Evolutionary conservation across 768 basidiomycete species (phyloP).

Genomic region (Tremella fuciformis): DNA sequence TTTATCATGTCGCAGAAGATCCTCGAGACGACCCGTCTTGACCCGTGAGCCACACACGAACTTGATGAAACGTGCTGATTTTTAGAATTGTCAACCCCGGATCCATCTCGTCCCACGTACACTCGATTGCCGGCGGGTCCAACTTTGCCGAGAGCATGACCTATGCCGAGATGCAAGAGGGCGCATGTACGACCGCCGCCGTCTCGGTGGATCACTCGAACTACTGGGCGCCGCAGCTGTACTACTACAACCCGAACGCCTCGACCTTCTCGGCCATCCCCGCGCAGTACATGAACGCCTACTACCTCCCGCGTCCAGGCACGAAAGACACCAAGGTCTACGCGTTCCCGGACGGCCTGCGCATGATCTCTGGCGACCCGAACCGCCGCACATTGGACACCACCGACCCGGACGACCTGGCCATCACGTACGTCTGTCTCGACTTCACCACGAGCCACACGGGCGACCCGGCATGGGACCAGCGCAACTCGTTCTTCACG

Average conservation of each 20-base stretch:
- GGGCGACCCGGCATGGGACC: conserved; percentile 42
- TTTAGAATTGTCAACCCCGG: conserved; percentile 47
- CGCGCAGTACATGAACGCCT: conserved; percentile 43
- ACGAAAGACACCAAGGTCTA: conserved; percentile 44
- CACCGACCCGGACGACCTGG: conserved; percentile 38
- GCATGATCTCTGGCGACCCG: conserved; percentile 53
- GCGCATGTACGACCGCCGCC: conserved; percentile 50
- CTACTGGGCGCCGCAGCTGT: conserved; percentile 53
- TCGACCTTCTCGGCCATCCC: conserved; percentile 45
- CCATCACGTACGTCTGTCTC: conserved; percentile 52
- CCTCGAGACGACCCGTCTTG: conserved; percentile 46
- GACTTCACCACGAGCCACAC: conserved; percentile 34
- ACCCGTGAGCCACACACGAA: conserved; percentile 37
- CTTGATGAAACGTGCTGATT: background rate
- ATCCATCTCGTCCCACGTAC: conserved; percentile 40
- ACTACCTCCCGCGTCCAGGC: conserved; percentile 51
- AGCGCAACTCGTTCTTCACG: conserved; percentile 51
- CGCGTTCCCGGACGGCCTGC: conserved; percentile 53
- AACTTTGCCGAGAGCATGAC: conserved; percentile 47
- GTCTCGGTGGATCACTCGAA: conserved; percentile 51
- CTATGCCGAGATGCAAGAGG: conserved; percentile 23
- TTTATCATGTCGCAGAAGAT: conserved; percentile 48
- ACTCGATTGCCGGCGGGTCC: conserved; percentile 52
- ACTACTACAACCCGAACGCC: conserved; percentile 49
- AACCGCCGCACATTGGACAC: conserved; percentile 47